Evolutionary conservation across 768 basidiomycete species (phyloP), one percentile per base, ranked within the genome.

Genomic region (Lentinula guzmanii): DNA sequence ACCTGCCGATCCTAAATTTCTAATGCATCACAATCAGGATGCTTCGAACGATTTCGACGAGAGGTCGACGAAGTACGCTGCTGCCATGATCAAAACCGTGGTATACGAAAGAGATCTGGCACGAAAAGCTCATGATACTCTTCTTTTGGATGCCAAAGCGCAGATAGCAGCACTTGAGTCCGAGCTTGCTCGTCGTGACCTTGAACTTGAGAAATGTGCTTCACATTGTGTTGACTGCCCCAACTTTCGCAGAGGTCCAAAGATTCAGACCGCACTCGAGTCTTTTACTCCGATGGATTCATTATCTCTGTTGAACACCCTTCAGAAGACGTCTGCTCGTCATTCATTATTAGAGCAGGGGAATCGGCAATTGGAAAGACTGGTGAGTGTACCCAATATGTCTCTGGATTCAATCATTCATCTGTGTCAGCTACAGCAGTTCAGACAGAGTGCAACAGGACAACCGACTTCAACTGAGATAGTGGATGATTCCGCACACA

Each of bases 181-280:
- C 0, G 79, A 79, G 68, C 68, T 88, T 4, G 82, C 84, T 0
- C 77, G 79, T 5, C 75, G 84, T n/a, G 86, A 87, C 50, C 78
- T 78, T 0, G 82, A 86, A 64, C 72, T 87, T 5, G 82, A 82
- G 64, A 66, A 66, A 2, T 73, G 69, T 60, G 62, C 75, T 15
- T 61, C 64, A 35, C 62, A 63, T 45, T 56, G 31, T 37, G 15
- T 39, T 15, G 31, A 59, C 8, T 39, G 41, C 28, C 56, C 65
- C 15, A 62, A 39, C 55, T 62, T 43, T 63, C 28, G 62, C 56
- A 57, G 52, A 52, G 13, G 41, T 56, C 18, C 42, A 11, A 1
- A 48, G 39, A 60, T 46, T 13, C 48, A 15, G 48, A 57, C 59
- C 8, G 52, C 63, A 9, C 34, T 51, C n/a, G 39, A 58, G 21